Conservation (phyloP, 495 filamentous ascomycete genomes). For the Neurospora africana region DNA sequence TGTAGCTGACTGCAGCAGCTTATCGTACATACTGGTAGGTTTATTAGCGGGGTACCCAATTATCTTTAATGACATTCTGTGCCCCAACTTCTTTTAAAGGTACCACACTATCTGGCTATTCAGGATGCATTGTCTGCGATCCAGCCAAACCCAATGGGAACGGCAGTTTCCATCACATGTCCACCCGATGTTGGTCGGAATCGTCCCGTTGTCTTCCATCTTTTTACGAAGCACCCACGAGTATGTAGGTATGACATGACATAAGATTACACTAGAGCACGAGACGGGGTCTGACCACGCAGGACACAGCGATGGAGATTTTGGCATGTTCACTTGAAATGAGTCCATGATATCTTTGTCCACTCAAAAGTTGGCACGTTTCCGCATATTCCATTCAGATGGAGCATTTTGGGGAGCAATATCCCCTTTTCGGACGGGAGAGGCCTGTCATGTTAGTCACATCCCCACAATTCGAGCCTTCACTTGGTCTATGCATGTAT, state of each 20-base stretch:
- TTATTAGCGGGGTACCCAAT: too few relatives aligned
- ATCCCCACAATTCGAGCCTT: not conserved
- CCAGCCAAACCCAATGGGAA: not conserved
- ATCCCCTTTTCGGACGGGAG: too few relatives aligned
- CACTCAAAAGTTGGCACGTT: not conserved
- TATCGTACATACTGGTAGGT: too few relatives aligned
- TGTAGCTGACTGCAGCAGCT: not conserved
- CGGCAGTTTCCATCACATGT: too few relatives aligned
- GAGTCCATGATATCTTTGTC: not conserved
- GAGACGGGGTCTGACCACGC: too few relatives aligned
- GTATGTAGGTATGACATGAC: not conserved
- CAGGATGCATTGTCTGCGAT: not conserved
- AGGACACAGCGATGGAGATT: not conserved
- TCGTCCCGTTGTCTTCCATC: too few relatives aligned
- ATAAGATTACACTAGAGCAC: too few relatives aligned
- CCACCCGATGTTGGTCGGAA: too few relatives aligned
- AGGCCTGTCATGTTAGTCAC: not conserved
- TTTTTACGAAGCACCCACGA: not conserved
- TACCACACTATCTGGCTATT: too few relatives aligned
- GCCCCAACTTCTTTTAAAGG: too few relatives aligned
- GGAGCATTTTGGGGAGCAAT: not conserved
- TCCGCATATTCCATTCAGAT: not conserved
- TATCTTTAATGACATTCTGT: too few relatives aligned
- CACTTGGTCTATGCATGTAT: too few relatives aligned
- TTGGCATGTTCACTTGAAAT: not conserved